Percentiles rank a stretch among this genome's conserved stretches.
These are phyloP conservation scores for Lophium mytilinum DNA, from an alignment of 495 filamentous ascomycete species.

Conservation along the genomic window DNA sequence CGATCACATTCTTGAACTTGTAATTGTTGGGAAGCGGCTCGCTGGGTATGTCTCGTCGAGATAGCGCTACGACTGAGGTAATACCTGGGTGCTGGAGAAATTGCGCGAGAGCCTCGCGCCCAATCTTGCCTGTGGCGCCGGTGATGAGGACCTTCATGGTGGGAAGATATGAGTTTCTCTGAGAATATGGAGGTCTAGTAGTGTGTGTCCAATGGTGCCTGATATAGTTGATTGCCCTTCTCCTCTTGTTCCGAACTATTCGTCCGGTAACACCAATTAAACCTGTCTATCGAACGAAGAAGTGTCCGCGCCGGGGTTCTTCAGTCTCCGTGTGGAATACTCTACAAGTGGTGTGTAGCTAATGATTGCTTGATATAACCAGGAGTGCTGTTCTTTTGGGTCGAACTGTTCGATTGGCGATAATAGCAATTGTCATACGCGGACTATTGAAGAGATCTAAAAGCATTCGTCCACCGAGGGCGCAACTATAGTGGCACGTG, in stretches of 20 bases:
- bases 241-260: not conserved
- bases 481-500: no score
- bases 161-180: not conserved
- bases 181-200: not conserved
- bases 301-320: no score
- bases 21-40: not conserved
- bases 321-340: no score
- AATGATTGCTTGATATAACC: no score
- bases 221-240: not conserved
- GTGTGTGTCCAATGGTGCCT: not conserved
- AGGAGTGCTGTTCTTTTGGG: no score
- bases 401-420: no score
- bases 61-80: not conserved
- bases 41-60: not conserved
- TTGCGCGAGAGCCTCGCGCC: not conserved
- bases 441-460: no score
- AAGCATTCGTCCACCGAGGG: no score
- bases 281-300: no score
- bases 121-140: not conserved
- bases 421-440: no score
- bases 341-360: no score
- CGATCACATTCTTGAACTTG: conserved; percentile 3
- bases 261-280: not conserved
- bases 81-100: conserved; percentile 1
- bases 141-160: conserved; percentile 2